Evolutionary conservation across 2,329 filamentous ascomycete species (phyloP), one percentile per base, ranked within the genome.

Genomic region (Acephala macrosclerotiorum): DNA sequence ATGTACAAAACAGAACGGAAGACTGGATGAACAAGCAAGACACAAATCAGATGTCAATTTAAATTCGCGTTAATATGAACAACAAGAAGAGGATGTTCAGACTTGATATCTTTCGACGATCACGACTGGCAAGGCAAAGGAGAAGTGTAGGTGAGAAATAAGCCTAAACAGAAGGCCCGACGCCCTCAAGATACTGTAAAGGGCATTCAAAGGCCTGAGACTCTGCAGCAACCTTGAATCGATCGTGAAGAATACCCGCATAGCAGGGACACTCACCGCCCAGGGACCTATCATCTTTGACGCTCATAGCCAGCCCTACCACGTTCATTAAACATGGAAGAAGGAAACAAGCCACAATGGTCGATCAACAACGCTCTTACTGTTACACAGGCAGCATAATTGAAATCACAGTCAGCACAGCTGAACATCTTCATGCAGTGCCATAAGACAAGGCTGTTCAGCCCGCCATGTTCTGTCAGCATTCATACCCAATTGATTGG

Each of bases 381-480:
- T 12, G n/a, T 49, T 38, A 38, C 45, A 22, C 45, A 49, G 45
- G 4, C n/a, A 22, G 20, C n/a, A 22, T 38, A 6, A 22, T 20
- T 11, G n/a, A n/a, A 49, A 22, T 49, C n/a, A 20, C n/a, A 11
- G 45, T 49, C 45, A 49, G 45, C 45, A 49, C n/a, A 49, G 45
- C 45, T 49, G 45, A 20, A 49, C 11, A 25, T 6, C 45, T 22
- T 11, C 11, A 49, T 22, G 45, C 45, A 20, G n/a, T 22, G 45
- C n/a, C 45, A 7, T 49, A n/a, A 49, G n/a, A 42, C 45, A 49
- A 22, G 45, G n/a, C 1, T 11, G n/a, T 49, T 49, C 45, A 49
- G 45, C 45, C 45, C 4, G 45, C 45, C 45, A 49, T n/a, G n/a
- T 49, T 49, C 5, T 18, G 16, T n/a, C 40, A n/a, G n/a, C 16